Conservation (phyloP, 1,139 yeast species). For the Lodderomyces jiufengensis region DNA sequence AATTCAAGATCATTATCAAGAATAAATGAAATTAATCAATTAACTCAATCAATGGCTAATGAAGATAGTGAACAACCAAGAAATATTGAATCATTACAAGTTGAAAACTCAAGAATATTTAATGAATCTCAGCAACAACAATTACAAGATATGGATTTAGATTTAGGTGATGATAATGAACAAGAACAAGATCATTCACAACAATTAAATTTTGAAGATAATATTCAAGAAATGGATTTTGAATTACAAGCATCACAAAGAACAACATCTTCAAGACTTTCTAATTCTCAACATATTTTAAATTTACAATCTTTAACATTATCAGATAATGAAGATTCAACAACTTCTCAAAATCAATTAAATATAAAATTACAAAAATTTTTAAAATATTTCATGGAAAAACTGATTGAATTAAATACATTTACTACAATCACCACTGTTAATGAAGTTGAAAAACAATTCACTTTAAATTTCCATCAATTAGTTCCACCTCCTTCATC, state of each 20-base stretch:
- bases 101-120: neutral
- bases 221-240: neutral
- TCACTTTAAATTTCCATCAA: conserved; percentile 14
- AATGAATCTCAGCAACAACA: conserved; percentile 1
- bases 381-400: conserved; percentile 6
- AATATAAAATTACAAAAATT: conserved; percentile 7
- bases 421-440: too few species aligned
- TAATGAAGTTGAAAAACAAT: neutral
- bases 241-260: neutral
- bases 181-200: neutral
- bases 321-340: neutral
- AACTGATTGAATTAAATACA: conserved; percentile 4
- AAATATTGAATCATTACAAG: conserved; percentile 1
- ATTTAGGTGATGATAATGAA: neutral
- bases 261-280: neutral
- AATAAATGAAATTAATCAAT: conserved; percentile 5
- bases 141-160: neutral
- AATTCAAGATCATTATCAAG: neutral
- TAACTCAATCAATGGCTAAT: conserved; percentile 5
- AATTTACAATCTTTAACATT: neutral
- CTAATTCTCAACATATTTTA: too few species aligned
- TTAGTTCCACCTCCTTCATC: conserved; percentile 17
- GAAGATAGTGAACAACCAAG: conserved; percentile 12
- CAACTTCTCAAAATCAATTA: conserved; percentile 2
- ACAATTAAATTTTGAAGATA: conserved; percentile 4